Percentiles rank a stretch among this genome's conserved stretches.
phyloP scores from a whole-genome alignment of 257 asterid genomes.

The Nicotiana tomentosiformis region DNA sequence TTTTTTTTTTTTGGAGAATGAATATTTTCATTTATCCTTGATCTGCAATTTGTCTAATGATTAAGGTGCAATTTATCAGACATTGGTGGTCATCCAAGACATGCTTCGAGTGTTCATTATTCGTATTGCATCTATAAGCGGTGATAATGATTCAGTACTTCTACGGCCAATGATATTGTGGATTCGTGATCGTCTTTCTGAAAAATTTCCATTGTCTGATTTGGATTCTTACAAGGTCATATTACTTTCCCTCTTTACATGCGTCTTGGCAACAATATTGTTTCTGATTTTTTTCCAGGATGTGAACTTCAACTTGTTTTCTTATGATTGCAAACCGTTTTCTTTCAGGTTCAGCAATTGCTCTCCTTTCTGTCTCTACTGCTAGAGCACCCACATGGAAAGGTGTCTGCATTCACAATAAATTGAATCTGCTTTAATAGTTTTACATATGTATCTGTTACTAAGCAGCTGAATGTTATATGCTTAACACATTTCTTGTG shows the following conservation, averaged over 20 bases:
- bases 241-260: background rate
- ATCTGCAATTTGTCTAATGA: conserved; percentile 2
- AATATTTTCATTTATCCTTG: background rate
- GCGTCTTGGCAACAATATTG: background rate
- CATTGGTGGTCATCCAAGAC: conserved; percentile 60
- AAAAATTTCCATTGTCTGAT: conserved; percentile 45
- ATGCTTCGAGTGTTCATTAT: conserved; percentile 69
- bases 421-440: conserved; percentile 2
- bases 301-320: conserved; percentile 13
- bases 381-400: conserved; percentile 88
- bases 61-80: conserved; percentile 19
- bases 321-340: conserved; percentile 15
- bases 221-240: conserved; percentile 75
- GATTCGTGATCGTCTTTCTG: conserved; percentile 52
- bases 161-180: conserved; percentile 60
- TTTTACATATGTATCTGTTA: background rate
- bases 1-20: too few relatives aligned
- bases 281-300: background rate
- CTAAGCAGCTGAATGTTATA: conserved; percentile 10
- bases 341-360: conserved; percentile 55
- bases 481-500: conserved; percentile 20
- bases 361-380: conserved; percentile 68
- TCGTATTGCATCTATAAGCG: conserved; percentile 64
- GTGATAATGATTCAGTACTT: conserved; percentile 63
- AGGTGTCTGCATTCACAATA: conserved; percentile 39